These are phyloP conservation scores for Ciborinia camelliae DNA, from an alignment of 2,329 filamentous ascomycete genomes.

Conservation along the genomic window DNA sequence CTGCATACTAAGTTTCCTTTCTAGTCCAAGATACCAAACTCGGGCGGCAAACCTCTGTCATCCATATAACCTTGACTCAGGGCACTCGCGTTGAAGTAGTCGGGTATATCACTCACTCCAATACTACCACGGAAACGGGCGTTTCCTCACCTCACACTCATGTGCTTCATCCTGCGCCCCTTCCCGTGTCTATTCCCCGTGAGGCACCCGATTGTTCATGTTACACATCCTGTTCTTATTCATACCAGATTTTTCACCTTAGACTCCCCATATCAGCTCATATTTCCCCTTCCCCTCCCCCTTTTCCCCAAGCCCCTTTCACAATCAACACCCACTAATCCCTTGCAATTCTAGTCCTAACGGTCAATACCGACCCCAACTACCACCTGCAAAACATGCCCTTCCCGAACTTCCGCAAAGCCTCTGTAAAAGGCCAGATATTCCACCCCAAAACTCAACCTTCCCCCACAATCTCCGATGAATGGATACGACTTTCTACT, in stretches of 20 bases:
- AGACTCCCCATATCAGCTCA: constrained; percentile 35
- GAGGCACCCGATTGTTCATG: background rate
- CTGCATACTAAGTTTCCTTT: background rate
- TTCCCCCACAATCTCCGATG: constrained; percentile 48
- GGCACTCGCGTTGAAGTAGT: constrained; percentile 57
- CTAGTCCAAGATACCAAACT: constrained; percentile 60
- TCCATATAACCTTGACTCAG: constrained; percentile 60
- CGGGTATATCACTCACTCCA: constrained; percentile 62
- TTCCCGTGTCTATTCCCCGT: constrained; percentile 41
- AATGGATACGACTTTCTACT: constrained; percentile 63
- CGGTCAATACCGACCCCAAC: constrained; percentile 43
- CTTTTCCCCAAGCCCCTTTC: constrained; percentile 51
- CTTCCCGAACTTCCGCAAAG: constrained; percentile 36
- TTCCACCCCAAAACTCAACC: constrained; percentile 49
- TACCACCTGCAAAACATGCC: constrained; percentile 40
- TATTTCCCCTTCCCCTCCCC: constrained; percentile 40
- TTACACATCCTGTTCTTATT: background rate
- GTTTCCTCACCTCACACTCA: constrained; percentile 54
- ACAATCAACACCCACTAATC: constrained; percentile 40
- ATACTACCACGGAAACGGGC: constrained; percentile 57
- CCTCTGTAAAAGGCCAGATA: constrained; percentile 47
- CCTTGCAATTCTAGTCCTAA: constrained; percentile 42
- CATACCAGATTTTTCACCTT: too few species aligned
- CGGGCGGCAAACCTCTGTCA: constrained; percentile 58
- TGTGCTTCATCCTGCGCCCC: constrained; percentile 41